Conservation (phyloP, 1,284 basidiomycete genomes). For the Microbotryomycetes sp. region DNA sequence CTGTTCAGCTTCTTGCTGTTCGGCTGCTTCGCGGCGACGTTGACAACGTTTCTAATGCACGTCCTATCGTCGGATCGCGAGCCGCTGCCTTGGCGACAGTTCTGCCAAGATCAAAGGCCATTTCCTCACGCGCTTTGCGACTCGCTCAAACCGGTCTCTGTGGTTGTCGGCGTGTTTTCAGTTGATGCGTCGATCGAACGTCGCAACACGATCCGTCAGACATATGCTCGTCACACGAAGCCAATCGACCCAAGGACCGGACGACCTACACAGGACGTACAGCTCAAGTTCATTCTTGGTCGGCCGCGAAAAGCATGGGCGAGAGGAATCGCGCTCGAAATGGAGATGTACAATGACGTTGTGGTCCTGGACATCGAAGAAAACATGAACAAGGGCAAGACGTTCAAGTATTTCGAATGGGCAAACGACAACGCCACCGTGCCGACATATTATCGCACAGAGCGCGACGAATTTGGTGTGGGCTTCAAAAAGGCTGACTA, state of each 20-base stretch:
- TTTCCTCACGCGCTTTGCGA: constrained; percentile 49
- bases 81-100: constrained; percentile 84
- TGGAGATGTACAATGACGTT: constrained; percentile 87
- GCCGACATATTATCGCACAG: constrained; percentile 47
- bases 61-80: constrained; percentile 93
- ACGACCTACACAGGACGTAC: constrained; percentile 56
- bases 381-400: constrained; percentile 89
- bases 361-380: constrained; percentile 74
- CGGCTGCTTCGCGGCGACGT: constrained; percentile 36
- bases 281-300: constrained; percentile 87
- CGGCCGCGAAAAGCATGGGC: constrained; percentile 73
- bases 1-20: constrained; percentile 68
- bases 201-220: constrained; percentile 79
- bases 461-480: constrained; percentile 46
- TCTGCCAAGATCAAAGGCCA: constrained; percentile 53
- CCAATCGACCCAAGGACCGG: constrained; percentile 41
- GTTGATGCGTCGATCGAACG: constrained; percentile 79
- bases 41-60: constrained; percentile 70
- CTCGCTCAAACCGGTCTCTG: constrained; percentile 71
- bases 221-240: constrained; percentile 67
- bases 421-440: constrained; percentile 86
- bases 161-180: constrained; percentile 87
- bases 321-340: constrained; percentile 72
- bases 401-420: constrained; percentile 77
- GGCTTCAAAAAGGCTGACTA: constrained; percentile 64